phyloP scores from a whole-genome alignment of 1,284 basidiomycete species.

The Xerocomus minutiporus region DNA sequence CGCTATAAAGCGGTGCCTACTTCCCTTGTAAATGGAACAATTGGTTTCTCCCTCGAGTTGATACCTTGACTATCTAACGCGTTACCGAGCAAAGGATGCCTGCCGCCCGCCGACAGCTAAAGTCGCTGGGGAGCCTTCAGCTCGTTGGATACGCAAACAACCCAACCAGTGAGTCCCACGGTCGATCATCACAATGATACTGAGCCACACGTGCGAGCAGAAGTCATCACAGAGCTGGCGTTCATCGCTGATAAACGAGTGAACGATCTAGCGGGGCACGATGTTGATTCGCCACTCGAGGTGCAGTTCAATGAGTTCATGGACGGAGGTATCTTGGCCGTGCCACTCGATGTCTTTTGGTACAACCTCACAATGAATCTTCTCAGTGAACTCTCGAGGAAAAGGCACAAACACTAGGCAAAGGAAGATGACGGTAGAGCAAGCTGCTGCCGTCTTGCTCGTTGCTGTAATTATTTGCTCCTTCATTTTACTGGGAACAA shows the following conservation, averaged over 20 bases:
- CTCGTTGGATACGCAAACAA: slow-evolving; percentile 25
- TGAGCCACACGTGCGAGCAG: slow-evolving; percentile 10
- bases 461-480: slow-evolving; percentile 11
- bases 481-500: background rate
- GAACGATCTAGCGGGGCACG: background rate
- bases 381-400: slow-evolving; percentile 25
- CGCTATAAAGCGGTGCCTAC: slow-evolving; percentile 13
- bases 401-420: slow-evolving; percentile 19
- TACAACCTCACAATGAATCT: background rate
- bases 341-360: background rate
- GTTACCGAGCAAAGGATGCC: slow-evolving; percentile 17
- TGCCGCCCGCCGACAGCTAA: slow-evolving; percentile 21
- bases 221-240: slow-evolving; percentile 28
- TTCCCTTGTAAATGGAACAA: background rate
- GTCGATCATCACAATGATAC: background rate
- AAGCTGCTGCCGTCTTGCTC: slow-evolving; percentile 25
- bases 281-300: slow-evolving; percentile 15
- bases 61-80: background rate
- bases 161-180: slow-evolving; percentile 22
- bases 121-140: slow-evolving; percentile 22
- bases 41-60: background rate
- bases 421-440: slow-evolving; percentile 21
- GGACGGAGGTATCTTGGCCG: slow-evolving; percentile 20
- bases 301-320: slow-evolving; percentile 26
- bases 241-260: slow-evolving; percentile 20